Evolutionary conservation across 345 rosid species (phyloP).

Genomic region (Lumnitzera racemosa): DNA sequence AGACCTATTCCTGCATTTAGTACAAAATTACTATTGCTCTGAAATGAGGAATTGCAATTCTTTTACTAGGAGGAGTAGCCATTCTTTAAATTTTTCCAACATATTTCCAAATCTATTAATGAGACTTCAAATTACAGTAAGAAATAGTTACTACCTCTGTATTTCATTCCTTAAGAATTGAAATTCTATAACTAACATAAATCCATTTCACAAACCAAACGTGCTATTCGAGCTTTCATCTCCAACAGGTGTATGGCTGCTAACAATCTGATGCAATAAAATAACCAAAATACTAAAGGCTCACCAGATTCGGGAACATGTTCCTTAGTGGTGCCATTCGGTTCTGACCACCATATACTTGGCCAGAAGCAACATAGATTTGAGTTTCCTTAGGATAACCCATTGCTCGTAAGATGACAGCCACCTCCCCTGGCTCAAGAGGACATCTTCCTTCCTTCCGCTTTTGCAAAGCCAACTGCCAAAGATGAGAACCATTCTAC

Average conservation of each 20-base stretch:
- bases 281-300: conserved; percentile 3
- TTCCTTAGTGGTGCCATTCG: conserved; percentile 97
- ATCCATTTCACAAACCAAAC: no score
- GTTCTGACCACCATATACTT: conserved; percentile 97
- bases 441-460: conserved; percentile 99
- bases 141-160: no score
- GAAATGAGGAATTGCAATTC: no score
- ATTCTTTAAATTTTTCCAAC: no score
- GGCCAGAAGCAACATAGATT: conserved; percentile 99
- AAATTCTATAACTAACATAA: no score
- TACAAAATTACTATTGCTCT: no score
- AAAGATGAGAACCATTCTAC: conserved; percentile 98
- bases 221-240: not conserved
- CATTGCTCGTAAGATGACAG: conserved; percentile 94
- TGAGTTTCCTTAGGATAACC: conserved; percentile 99
- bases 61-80: no score
- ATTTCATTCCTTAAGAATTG: no score
- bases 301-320: conserved; percentile 98
- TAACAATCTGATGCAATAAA: no score
- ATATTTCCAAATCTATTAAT: no score
- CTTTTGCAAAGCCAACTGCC: conserved; percentile 92
- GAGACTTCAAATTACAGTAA: no score
- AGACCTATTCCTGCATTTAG: no score
- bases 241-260: not conserved
- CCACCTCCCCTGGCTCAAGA: conserved; percentile 99